Evolutionary conservation across 2,329 filamentous ascomycete genomes (phyloP).

Genomic region (Paraphaeosphaeria sporulosa): DNA sequence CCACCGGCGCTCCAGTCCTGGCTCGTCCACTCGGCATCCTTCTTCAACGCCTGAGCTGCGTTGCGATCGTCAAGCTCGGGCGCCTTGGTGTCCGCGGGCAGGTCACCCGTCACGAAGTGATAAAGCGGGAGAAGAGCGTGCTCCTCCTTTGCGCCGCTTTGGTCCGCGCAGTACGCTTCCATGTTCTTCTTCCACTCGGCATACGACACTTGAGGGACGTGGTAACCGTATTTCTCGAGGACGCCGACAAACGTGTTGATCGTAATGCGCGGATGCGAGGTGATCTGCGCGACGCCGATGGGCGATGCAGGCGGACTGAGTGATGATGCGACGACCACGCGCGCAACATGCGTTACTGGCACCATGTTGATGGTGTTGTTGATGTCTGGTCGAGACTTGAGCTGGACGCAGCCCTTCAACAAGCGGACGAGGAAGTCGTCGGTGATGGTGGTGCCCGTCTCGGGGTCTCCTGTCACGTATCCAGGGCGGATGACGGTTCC

Average conservation of each 20-base stretch:
- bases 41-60: slow-evolving; percentile 68
- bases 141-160: slow-evolving; percentile 67
- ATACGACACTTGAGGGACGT: slow-evolving; percentile 72
- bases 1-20: slow-evolving; percentile 64
- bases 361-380: slow-evolving; percentile 89
- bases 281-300: slow-evolving; percentile 76
- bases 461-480: slow-evolving; percentile 79
- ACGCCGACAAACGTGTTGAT: slow-evolving; percentile 79
- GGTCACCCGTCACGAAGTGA: slow-evolving; percentile 74
- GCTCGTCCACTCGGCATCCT: slow-evolving; percentile 67
- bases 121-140: slow-evolving; percentile 75
- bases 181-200: slow-evolving; percentile 72
- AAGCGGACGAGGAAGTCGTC: slow-evolving; percentile 92
- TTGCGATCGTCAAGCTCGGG: slow-evolving; percentile 79
- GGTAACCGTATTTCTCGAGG: slow-evolving; percentile 77
- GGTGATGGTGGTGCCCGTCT: slow-evolving; percentile 74
- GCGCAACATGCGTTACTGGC: slow-evolving; percentile 82
- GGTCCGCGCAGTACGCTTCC: slow-evolving; percentile 69
- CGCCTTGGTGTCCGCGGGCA: slow-evolving; percentile 74
- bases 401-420: slow-evolving; percentile 85
- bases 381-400: slow-evolving; percentile 76
- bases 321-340: slow-evolving; percentile 77
- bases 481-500: slow-evolving; percentile 83
- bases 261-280: slow-evolving; percentile 77
- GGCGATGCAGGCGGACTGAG: slow-evolving; percentile 67